phyloP scores from a whole-genome alignment of 106 monocot species.

The Acorus calamus region DNA sequence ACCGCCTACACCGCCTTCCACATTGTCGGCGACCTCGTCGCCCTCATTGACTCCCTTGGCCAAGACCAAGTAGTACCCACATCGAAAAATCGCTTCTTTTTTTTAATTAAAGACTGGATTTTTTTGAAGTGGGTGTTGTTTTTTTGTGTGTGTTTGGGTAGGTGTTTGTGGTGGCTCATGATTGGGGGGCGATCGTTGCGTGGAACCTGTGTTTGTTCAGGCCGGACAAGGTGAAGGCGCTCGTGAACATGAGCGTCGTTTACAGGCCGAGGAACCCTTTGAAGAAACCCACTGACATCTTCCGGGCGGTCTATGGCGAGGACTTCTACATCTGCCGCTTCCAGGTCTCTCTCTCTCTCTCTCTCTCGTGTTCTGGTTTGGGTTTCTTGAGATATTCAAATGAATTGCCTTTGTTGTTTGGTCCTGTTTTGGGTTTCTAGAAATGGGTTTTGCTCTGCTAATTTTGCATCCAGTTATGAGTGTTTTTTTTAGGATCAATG shows the following conservation, averaged over 20 bases:
- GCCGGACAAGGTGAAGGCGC: conserved; percentile 37
- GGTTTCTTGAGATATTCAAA: too few species aligned
- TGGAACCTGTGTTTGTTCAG: conserved; percentile 46
- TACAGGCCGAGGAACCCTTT: conserved; percentile 21
- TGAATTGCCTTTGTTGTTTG: too few species aligned
- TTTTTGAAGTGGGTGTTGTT: too few species aligned
- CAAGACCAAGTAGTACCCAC: conserved; percentile 9
- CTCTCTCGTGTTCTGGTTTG: neutral
- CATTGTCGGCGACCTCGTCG: conserved; percentile 43
- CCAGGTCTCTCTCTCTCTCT: conserved; percentile 16
- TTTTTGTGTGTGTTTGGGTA: neutral
- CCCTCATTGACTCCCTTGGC: conserved; percentile 28
- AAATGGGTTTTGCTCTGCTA: too few species aligned
- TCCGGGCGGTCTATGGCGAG: conserved; percentile 32
- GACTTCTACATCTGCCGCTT: conserved; percentile 40
- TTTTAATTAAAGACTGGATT: too few species aligned
- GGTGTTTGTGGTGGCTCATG: conserved; percentile 64
- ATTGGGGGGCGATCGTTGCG: conserved; percentile 54
- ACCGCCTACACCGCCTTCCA: conserved; percentile 21
- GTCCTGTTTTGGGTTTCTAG: too few species aligned
- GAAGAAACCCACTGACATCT: conserved; percentile 15
- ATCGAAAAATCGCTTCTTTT: too few species aligned
- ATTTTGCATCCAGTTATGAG: too few species aligned
- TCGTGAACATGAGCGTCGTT: conserved; percentile 49
- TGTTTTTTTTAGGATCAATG: too few species aligned